Conservation (phyloP, 371 early-diverging fungal species). For the Mucor mucedo region DNA sequence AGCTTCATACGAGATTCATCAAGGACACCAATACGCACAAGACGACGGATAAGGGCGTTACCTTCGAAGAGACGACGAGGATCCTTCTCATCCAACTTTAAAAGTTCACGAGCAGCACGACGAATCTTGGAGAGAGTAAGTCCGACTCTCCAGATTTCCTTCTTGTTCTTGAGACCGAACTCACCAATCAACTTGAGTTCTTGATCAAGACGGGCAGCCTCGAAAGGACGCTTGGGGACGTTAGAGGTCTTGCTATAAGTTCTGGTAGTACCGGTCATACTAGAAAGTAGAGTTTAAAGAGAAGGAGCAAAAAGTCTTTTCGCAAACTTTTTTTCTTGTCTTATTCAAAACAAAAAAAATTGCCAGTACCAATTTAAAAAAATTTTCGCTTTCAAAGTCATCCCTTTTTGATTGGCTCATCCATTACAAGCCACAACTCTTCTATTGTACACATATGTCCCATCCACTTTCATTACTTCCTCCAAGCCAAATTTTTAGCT, state of each 20-base stretch:
- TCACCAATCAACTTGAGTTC: constrained; percentile 99
- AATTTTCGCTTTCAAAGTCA: constrained; percentile 4
- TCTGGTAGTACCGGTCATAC: constrained; percentile 56
- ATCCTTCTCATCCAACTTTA: constrained; percentile 97
- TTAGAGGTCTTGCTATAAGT: constrained; percentile 93
- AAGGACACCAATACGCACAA: constrained; percentile 98
- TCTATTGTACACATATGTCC: no score
- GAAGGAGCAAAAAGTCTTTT: constrained; percentile 21
- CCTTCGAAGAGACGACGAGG: constrained; percentile 99
- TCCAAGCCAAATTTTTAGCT: no score
- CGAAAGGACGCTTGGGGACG: constrained; percentile 99
- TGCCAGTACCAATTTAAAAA: constrained; percentile 9
- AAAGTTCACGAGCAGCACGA: constrained; percentile 99
- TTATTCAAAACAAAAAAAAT: constrained; percentile 12
- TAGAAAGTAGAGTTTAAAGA: constrained; percentile 31
- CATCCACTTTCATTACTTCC: no score
- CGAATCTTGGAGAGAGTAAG: constrained; percentile 98
- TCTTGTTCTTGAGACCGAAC: constrained; percentile 99
- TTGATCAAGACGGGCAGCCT: constrained; percentile 98
- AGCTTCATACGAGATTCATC: constrained; percentile 97
- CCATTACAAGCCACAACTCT: constrained; percentile 2
- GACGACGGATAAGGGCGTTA: constrained; percentile 98
- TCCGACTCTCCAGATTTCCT: constrained; percentile 99
- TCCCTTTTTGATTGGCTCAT: constrained; percentile 9
- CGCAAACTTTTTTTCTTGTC: constrained; percentile 1